Evolutionary conservation across 352 stramenopile genomes (phyloP).

Genomic region (Peronospora destructor): DNA sequence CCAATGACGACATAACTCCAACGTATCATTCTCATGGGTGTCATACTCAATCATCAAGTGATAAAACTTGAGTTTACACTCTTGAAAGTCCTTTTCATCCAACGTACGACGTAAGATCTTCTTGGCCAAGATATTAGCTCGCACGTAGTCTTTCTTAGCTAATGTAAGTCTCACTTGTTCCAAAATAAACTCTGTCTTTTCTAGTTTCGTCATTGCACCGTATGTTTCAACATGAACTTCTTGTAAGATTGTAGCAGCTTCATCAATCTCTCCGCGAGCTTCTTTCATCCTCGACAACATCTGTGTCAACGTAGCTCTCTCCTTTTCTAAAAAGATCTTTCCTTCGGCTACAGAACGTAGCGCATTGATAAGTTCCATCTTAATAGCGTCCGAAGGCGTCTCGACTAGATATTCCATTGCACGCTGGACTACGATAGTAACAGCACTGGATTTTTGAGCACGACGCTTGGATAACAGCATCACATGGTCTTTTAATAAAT

Average conservation of each 20-base stretch:
- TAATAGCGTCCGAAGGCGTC: conserved; percentile 76
- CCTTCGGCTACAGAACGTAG: conserved; percentile 93
- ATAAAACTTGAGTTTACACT: conserved; percentile 97
- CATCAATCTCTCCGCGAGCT: conserved; percentile 86
- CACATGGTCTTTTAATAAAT: conserved; percentile 84
- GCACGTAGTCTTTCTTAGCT: conserved; percentile 95
- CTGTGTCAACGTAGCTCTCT: conserved; percentile 90
- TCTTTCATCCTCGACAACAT: conserved; percentile 91
- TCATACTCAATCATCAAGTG: conserved; percentile 95
- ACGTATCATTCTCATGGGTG: conserved; percentile 92
- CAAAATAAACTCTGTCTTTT: conserved; percentile 98
- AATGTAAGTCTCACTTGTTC: conserved; percentile 96
- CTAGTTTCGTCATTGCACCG: conserved; percentile 95
- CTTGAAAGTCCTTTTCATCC: conserved; percentile 91
- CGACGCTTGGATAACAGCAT: conserved; percentile 83
- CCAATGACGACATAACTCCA: conserved; percentile 89
- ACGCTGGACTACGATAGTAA: conserved; percentile 80
- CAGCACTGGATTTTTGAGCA: conserved; percentile 81
- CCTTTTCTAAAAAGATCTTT: conserved; percentile 97
- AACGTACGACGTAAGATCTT: conserved; percentile 94
- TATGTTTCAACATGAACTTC: conserved; percentile 98
- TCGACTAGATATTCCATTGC: conserved; percentile 77
- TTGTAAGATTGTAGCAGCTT: conserved; percentile 93
- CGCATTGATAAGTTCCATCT: conserved; percentile 90
- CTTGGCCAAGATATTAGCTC: conserved; percentile 93